These are phyloP conservation scores for Tylopilus vinaceipallidus DNA, from an alignment of 768 basidiomycete species.

Conservation along the genomic window DNA sequence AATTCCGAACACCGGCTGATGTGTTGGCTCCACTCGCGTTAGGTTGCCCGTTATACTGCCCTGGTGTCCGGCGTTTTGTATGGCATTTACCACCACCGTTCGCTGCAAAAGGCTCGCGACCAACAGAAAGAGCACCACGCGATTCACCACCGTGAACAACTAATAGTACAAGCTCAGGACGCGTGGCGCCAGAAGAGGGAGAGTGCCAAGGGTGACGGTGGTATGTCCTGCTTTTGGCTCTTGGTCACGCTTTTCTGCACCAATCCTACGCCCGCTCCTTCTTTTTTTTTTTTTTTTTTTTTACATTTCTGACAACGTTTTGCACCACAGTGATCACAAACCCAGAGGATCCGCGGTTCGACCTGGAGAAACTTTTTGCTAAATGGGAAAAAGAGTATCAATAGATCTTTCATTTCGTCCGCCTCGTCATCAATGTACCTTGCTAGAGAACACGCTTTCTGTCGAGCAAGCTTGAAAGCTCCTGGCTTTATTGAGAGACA, in stretches of 20 bases:
- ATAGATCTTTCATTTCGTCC: conserved; percentile 36
- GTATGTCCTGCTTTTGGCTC: conserved; percentile 42
- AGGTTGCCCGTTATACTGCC: conserved; percentile 96
- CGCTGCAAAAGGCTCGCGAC: conserved; percentile 81
- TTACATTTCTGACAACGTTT: conserved; percentile 10
- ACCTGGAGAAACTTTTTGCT: conserved; percentile 85
- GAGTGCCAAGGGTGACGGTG: conserved; percentile 45
- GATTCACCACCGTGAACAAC: conserved; percentile 66
- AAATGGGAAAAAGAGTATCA: conserved; percentile 70
- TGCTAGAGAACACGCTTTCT: conserved; percentile 23
- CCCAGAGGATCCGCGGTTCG: conserved; percentile 93
- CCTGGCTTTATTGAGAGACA: conserved; percentile 1
- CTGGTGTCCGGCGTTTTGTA: conserved; percentile 85
- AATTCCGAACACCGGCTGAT: conserved; percentile 1
- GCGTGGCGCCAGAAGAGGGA: conserved; percentile 84
- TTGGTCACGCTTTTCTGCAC: background rate
- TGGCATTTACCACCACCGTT: conserved; percentile 89
- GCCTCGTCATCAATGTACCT: conserved; percentile 26
- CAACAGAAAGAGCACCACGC: conserved; percentile 72
- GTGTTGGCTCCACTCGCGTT: conserved; percentile 5
- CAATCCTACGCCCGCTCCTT: background rate
- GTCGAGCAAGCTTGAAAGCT: conserved; percentile 11
- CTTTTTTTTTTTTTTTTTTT: background rate
- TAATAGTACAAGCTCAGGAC: conserved; percentile 85
- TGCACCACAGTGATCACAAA: conserved; percentile 73